phyloP scores from a whole-genome alignment of 1,139 yeast species.

The Protomyces pachydermus region DNA sequence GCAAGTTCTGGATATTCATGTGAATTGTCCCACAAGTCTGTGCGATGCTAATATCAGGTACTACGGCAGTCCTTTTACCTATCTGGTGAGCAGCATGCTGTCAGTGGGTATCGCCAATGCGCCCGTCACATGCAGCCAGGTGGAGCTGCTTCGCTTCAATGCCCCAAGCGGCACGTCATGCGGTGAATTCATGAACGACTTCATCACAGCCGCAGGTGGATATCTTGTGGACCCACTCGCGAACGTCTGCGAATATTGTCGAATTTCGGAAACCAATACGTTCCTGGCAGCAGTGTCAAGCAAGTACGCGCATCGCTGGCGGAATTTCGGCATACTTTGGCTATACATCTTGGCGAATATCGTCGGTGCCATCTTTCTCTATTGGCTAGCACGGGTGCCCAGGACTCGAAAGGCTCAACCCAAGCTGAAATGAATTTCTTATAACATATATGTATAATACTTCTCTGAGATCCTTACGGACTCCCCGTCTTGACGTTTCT shows the following conservation, averaged over 20 bases:
- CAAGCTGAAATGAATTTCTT: no score
- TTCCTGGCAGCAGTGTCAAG: conserved; percentile 46
- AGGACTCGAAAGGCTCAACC: conserved; percentile 25
- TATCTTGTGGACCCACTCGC: conserved; percentile 45
- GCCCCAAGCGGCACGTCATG: conserved; percentile 53
- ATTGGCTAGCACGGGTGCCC: conserved; percentile 54
- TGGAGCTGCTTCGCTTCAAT: conserved; percentile 48
- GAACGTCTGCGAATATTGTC: conserved; percentile 49
- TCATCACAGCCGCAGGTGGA: conserved; percentile 46
- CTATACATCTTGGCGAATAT: conserved; percentile 53
- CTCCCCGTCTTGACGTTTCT: no score
- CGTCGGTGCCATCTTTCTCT: conserved; percentile 50
- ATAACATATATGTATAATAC: no score
- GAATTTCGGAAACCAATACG: conserved; percentile 45
- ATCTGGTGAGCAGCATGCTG: conserved; percentile 49
- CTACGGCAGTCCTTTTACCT: conserved; percentile 53
- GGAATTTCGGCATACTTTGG: conserved; percentile 60
- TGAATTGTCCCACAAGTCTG: conserved; percentile 51
- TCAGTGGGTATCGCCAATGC: conserved; percentile 46
- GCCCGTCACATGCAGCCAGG: conserved; percentile 45
- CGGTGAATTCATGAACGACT: conserved; percentile 47
- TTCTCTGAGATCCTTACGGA: no score
- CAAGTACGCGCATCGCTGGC: conserved; percentile 53
- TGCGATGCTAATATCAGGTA: conserved; percentile 49
- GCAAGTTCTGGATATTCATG: neutral